phyloP scores from a whole-genome alignment of 2,329 filamentous ascomycete genomes.

The Ceratocystis albifundus region DNA sequence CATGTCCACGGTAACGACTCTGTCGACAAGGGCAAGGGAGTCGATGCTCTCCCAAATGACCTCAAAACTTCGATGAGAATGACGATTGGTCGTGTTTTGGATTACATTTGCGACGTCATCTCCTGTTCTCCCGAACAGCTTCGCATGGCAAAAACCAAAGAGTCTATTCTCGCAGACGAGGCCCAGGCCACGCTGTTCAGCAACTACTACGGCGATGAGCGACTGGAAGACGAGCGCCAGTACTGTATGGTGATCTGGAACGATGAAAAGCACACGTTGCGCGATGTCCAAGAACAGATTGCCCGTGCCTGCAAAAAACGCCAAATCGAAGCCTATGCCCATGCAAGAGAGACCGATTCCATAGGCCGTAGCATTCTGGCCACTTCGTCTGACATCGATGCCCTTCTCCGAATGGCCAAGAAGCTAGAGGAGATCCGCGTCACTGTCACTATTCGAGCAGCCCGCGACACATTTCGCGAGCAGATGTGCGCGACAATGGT shows the following conservation, averaged over 20 bases:
- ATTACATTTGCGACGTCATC: slow-evolving; percentile 95
- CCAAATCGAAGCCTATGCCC: slow-evolving; percentile 53
- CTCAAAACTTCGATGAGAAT: slow-evolving; percentile 66
- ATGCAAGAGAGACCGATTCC: slow-evolving; percentile 80
- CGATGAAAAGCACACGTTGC: slow-evolving; percentile 94
- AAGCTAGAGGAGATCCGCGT: slow-evolving; percentile 92
- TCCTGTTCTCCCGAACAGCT: slow-evolving; percentile 96
- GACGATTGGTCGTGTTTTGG: slow-evolving; percentile 74
- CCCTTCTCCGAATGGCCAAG: slow-evolving; percentile 64
- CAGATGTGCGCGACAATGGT: slow-evolving; percentile 98
- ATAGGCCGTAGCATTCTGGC: slow-evolving; percentile 77
- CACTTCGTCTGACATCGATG: slow-evolving; percentile 58
- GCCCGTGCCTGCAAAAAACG: slow-evolving; percentile 73
- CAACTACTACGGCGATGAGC: slow-evolving; percentile 40
- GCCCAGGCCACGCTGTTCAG: slow-evolving; percentile 52
- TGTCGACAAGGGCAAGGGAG: not conserved
- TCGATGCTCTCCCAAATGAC: slow-evolving; percentile 54
- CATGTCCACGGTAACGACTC: slow-evolving; percentile 34
- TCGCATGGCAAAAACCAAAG: slow-evolving; percentile 68
- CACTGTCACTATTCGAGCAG: slow-evolving; percentile 85
- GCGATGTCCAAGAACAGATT: slow-evolving; percentile 82
- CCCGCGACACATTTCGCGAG: slow-evolving; percentile 89
- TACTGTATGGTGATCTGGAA: slow-evolving; percentile 91
- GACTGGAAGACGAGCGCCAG: slow-evolving; percentile 39
- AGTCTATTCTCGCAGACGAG: slow-evolving; percentile 74